Conservation (phyloP, 1,284 basidiomycete species). For the Rhodotorula sp. region DNA sequence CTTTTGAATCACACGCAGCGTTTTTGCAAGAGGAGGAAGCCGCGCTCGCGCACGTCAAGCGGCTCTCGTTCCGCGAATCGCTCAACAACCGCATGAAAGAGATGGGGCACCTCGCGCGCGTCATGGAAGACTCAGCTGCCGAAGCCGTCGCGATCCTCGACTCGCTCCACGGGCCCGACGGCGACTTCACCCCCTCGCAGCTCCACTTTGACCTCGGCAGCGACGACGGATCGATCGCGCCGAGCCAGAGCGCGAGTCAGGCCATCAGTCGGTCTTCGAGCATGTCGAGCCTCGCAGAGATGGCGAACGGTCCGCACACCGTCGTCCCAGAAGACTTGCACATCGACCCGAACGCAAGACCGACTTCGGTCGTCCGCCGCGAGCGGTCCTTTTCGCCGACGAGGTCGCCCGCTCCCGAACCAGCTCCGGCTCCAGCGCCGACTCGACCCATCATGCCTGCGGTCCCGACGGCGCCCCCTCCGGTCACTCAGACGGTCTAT, state of each 20-base stretch:
- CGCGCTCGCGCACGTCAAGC: constrained; percentile 50
- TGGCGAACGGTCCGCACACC: constrained; percentile 6
- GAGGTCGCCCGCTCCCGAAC: not conserved
- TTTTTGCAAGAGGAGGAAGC: constrained; percentile 48
- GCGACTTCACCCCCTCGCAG: constrained; percentile 15
- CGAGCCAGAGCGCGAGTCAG: constrained; percentile 50
- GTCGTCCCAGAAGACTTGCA: constrained; percentile 11
- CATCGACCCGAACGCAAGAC: constrained; percentile 12
- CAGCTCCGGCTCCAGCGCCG: not conserved
- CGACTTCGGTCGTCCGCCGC: constrained; percentile 1
- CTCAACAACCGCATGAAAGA: constrained; percentile 51
- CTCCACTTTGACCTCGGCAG: constrained; percentile 31
- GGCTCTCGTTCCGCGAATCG: constrained; percentile 51
- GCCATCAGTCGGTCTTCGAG: constrained; percentile 42
- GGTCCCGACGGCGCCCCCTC: constrained; percentile 33
- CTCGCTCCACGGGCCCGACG: constrained; percentile 36
- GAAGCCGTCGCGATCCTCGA: constrained; percentile 49
- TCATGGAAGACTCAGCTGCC: constrained; percentile 49
- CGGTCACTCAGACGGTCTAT: constrained; percentile 21
- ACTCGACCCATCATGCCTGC: constrained; percentile 25
- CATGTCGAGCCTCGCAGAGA: constrained; percentile 29
- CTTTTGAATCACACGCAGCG: not conserved
- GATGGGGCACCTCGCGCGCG: constrained; percentile 50
- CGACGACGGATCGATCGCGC: constrained; percentile 47
- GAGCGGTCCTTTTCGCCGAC: not conserved